Conservation (phyloP, 1,284 basidiomycete species). For the Somion occarium region DNA sequence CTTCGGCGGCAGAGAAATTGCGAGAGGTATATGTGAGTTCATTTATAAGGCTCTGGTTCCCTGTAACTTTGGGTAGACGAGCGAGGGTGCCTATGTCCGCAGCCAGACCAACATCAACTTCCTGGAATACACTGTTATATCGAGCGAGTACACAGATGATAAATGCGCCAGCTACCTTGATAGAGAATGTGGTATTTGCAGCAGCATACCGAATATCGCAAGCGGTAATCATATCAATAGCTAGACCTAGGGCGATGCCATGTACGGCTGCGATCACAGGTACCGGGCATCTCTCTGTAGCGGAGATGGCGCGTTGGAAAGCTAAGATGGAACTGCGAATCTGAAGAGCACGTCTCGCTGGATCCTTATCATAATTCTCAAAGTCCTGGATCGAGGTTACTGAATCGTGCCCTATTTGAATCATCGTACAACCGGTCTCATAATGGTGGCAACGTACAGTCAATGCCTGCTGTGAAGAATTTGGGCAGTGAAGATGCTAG, state of each 20-base stretch:
- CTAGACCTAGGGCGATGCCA: constrained; percentile 74
- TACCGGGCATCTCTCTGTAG: constrained; percentile 68
- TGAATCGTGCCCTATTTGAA: constrained; percentile 4
- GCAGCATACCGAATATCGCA: constrained; percentile 83
- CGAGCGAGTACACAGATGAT: background rate
- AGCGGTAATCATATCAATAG: constrained; percentile 70
- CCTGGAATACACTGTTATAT: constrained; percentile 39
- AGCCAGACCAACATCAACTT: constrained; percentile 87
- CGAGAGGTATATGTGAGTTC: constrained; percentile 82
- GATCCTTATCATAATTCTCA: constrained; percentile 32
- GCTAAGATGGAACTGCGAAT: constrained; percentile 48
- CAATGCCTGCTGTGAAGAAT: constrained; percentile 78
- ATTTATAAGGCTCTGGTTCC: constrained; percentile 73
- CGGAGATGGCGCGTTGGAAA: constrained; percentile 72
- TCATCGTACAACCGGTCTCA: background rate
- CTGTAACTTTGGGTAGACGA: constrained; percentile 77
- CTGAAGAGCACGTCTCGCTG: constrained; percentile 49
- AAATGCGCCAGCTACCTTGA: constrained; percentile 54
- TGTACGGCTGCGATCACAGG: constrained; percentile 87
- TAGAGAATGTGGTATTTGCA: constrained; percentile 59
- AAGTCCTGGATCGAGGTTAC: constrained; percentile 30
- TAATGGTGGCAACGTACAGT: constrained; percentile 44
- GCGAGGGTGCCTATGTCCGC: constrained; percentile 91
- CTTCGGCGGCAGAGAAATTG: constrained; percentile 69
- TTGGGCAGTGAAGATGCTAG: constrained; percentile 67